Conservation (phyloP, 1,284 basidiomycete species). For the Psilocybe mexicana region DNA sequence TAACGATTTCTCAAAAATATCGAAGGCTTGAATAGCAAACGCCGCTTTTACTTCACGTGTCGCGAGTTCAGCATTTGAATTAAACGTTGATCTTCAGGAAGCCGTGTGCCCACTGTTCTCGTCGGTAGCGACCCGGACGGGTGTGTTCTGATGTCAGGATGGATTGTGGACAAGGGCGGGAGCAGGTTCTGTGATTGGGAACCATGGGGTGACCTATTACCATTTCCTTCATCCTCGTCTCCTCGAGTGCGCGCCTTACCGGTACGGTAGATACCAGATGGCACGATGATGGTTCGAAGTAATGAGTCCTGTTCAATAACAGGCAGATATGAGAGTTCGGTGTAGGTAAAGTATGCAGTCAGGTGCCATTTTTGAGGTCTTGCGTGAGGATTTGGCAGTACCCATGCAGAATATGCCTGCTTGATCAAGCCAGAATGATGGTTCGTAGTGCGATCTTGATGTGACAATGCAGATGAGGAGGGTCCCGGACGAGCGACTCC, state of each 20-base stretch:
- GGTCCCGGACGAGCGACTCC: conserved; percentile 48
- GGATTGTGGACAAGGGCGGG: conserved; percentile 35
- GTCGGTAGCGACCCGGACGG: conserved; percentile 20
- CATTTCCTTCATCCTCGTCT: conserved; percentile 30
- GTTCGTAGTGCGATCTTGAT: conserved; percentile 55
- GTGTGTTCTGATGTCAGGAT: conserved; percentile 30
- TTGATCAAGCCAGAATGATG: conserved; percentile 58
- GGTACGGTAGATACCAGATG: conserved; percentile 58
- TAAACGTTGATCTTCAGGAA: conserved; percentile 61
- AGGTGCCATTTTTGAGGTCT: conserved; percentile 62
- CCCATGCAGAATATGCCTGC: conserved; percentile 66
- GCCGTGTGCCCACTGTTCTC: conserved; percentile 39
- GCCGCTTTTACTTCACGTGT: conserved; percentile 23
- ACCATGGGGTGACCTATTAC: conserved; percentile 3
- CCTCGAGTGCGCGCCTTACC: conserved; percentile 56
- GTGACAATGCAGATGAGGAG: conserved; percentile 56
- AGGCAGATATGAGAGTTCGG: conserved; percentile 57
- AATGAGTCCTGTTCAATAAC: conserved; percentile 57
- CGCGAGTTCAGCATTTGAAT: conserved; percentile 58
- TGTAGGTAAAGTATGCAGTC: conserved; percentile 64
- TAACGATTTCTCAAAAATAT: background rate
- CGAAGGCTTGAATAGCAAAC: background rate
- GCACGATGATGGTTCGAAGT: conserved; percentile 51
- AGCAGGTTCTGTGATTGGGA: conserved; percentile 20
- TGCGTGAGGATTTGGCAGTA: conserved; percentile 45